phyloP scores from a whole-genome alignment of 345 rosid species.

The Rhodomyrtus tomentosa region DNA sequence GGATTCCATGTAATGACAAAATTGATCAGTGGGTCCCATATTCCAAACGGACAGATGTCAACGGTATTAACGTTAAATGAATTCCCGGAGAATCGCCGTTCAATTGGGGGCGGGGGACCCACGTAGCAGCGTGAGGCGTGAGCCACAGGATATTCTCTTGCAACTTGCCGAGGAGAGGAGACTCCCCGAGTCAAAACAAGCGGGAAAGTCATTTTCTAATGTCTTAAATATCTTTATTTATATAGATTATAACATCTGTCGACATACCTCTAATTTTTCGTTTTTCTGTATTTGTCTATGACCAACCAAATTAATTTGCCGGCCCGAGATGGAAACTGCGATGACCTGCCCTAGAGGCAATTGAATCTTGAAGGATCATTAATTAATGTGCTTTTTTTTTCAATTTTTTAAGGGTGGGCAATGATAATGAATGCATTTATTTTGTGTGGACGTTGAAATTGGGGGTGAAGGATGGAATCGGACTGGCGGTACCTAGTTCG shows the following conservation, averaged over 20 bases:
- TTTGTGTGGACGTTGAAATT: background rate
- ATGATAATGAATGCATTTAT: background rate
- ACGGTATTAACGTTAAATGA: too few species aligned
- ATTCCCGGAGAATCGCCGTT: too few species aligned
- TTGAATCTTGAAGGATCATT: background rate
- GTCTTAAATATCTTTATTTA: background rate
- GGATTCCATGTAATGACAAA: too few species aligned
- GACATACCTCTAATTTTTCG: background rate
- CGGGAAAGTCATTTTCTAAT: background rate
- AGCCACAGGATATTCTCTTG: background rate
- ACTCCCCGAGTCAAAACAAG: background rate
- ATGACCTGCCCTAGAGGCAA: background rate
- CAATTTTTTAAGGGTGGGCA: background rate
- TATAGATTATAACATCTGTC: background rate
- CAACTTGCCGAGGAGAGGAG: background rate
- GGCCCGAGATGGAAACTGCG: background rate
- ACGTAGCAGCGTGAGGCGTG: background rate
- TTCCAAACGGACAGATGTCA: too few species aligned
- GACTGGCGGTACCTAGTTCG: too few species aligned
- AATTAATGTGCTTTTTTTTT: background rate
- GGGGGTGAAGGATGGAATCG: too few species aligned
- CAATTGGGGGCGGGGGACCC: too few species aligned
- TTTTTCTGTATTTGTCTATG: background rate
- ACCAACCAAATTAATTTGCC: background rate
- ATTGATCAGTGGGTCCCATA: too few species aligned